Evolutionary conservation across 805 yeast genomes (phyloP).

Genomic region (Schwanniomyces occidentalis): DNA sequence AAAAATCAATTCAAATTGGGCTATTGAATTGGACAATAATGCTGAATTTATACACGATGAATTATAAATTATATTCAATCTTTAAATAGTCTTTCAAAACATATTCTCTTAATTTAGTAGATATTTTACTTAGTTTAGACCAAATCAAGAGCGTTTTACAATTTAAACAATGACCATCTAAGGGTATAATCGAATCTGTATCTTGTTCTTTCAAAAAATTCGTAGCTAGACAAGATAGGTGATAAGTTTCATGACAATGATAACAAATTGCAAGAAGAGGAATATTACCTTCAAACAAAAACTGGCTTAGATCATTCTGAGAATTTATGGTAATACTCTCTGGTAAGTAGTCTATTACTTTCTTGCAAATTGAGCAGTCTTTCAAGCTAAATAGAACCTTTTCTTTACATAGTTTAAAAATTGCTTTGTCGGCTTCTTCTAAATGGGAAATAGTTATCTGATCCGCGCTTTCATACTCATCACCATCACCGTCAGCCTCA

Average conservation of each 20-base stretch:
- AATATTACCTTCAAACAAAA: constrained; percentile 8
- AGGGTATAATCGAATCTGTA: constrained; percentile 12
- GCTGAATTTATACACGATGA: constrained; percentile 25
- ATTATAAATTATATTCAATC: constrained; percentile 12
- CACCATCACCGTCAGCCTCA: background rate
- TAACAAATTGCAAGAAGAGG: constrained; percentile 39
- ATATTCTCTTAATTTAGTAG: constrained; percentile 22
- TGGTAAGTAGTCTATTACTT: constrained; percentile 33
- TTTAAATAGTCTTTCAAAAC: constrained; percentile 12
- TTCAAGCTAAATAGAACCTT: constrained; percentile 16
- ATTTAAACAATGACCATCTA: constrained; percentile 12
- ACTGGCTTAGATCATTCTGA: constrained; percentile 4
- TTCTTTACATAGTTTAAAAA: constrained; percentile 10
- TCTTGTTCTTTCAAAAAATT: constrained; percentile 3
- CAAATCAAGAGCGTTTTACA: constrained; percentile 19
- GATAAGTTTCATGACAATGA: constrained; percentile 34
- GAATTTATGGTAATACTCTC: constrained; percentile 11
- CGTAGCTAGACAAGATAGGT: constrained; percentile 41
- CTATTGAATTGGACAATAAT: constrained; percentile 20
- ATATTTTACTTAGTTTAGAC: constrained; percentile 17
- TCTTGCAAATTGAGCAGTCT: constrained; percentile 32
- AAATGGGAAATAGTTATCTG: no score
- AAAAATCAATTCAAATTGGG: constrained; percentile 50
- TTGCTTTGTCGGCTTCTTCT: no score
- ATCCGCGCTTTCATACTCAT: constrained; percentile 25